These are phyloP conservation scores for Leccinum subrobustum DNA, from an alignment of 1,284 basidiomycete genomes.

Conservation along the genomic window DNA sequence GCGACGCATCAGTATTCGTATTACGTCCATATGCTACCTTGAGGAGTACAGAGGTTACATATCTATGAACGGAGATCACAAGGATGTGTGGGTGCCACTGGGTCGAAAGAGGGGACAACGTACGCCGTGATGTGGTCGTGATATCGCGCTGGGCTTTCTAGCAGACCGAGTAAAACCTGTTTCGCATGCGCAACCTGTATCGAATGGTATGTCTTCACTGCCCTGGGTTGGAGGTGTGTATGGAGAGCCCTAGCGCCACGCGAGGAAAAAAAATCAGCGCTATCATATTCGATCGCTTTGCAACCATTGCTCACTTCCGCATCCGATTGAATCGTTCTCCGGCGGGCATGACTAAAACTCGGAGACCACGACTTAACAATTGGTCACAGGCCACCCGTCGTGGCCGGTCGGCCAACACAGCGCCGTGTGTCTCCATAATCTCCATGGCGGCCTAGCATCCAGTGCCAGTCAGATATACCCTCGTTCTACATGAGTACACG, in stretches of 20 bases:
- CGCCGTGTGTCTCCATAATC: slow-evolving; percentile 15
- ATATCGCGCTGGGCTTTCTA: slow-evolving; percentile 6
- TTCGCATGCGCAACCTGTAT: slow-evolving; percentile 6
- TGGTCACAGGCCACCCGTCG: slow-evolving; percentile 4
- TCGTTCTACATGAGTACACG: too few relatives aligned
- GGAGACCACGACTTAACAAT: slow-evolving; percentile 9
- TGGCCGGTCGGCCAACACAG: slow-evolving; percentile 1
- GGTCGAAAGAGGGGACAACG: neutral
- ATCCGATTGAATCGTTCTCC: slow-evolving; percentile 7
- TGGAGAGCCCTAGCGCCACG: slow-evolving; percentile 6
- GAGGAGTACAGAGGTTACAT: slow-evolving; percentile 1
- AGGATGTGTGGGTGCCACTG: neutral
- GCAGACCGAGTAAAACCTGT: neutral
- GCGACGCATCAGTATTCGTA: neutral
- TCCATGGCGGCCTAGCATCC: slow-evolving; percentile 10
- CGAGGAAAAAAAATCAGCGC: neutral
- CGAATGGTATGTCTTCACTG: neutral
- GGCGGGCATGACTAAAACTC: neutral
- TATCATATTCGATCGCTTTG: neutral
- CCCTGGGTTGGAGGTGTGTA: slow-evolving; percentile 7
- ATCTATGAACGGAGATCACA: slow-evolving; percentile 1
- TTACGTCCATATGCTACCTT: slow-evolving; percentile 11
- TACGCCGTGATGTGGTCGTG: neutral
- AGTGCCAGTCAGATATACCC: neutral
- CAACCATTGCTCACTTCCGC: neutral